A percentile compares a stretch with the other conserved stretches of the same genome.
These are phyloP conservation scores for Hypoxylon sp. DNA, from an alignment of 2,329 filamentous ascomycete species.

Conservation along the genomic window DNA sequence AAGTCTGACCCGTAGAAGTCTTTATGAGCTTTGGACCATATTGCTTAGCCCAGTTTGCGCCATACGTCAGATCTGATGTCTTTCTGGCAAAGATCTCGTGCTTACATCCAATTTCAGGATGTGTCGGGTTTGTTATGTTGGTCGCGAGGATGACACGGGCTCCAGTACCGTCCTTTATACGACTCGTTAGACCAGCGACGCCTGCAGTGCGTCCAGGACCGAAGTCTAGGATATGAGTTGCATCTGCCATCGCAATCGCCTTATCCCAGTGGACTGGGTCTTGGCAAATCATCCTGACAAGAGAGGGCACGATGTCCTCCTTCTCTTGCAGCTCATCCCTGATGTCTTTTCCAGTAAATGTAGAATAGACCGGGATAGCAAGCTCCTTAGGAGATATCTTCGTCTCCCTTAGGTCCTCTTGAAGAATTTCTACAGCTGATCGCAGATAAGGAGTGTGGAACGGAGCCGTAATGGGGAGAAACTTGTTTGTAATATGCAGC, in stretches of 20 bases:
- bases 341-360: slow-evolving; percentile 52
- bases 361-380: slow-evolving; percentile 54
- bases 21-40: slow-evolving; percentile 45
- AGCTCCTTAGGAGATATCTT: slow-evolving; percentile 62
- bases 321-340: slow-evolving; percentile 34
- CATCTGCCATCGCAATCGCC: slow-evolving; percentile 45
- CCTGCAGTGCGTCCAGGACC: slow-evolving; percentile 53
- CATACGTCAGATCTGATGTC: slow-evolving; percentile 70
- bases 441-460: slow-evolving; percentile 58
- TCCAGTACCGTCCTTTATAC: slow-evolving; percentile 53
- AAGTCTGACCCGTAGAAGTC: slow-evolving; percentile 37
- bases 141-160: slow-evolving; percentile 51
- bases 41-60: slow-evolving; percentile 44
- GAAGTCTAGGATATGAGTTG: slow-evolving; percentile 56
- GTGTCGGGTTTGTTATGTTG: slow-evolving; percentile 40
- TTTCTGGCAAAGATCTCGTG: slow-evolving; percentile 69
- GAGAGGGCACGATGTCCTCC: slow-evolving; percentile 45
- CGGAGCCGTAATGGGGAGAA: slow-evolving; percentile 59
- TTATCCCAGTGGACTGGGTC: slow-evolving; percentile 51
- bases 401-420: slow-evolving; percentile 44
- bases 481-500: slow-evolving; percentile 48
- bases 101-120: slow-evolving; percentile 47
- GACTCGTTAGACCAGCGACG: slow-evolving; percentile 51
- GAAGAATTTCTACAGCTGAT: slow-evolving; percentile 45
- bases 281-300: slow-evolving; percentile 51